Percentiles rank a stretch among this genome's conserved stretches.
Evolutionary conservation across 352 stramenopile species (phyloP).

Genomic region (Lagenidium sp.): DNA sequence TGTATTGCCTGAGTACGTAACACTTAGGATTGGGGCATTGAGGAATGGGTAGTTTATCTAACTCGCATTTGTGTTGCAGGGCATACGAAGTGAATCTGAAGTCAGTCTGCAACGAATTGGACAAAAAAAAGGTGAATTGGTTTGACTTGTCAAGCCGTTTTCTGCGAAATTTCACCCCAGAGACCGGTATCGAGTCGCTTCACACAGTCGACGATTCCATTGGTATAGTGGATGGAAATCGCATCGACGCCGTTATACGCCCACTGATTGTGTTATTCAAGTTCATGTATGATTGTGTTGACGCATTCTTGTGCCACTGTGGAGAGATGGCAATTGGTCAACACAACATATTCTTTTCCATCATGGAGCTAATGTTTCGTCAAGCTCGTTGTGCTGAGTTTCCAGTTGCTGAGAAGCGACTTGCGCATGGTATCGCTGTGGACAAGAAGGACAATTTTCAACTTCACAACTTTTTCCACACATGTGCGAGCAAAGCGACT

Average conservation of each 20-base stretch:
- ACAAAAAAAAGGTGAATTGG: slow-evolving; percentile 39
- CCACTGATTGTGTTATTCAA: slow-evolving; percentile 45
- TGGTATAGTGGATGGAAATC: too few relatives aligned
- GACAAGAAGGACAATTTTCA: too few relatives aligned
- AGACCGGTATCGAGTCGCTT: too few relatives aligned
- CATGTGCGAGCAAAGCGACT: too few relatives aligned
- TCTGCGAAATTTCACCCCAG: background rate
- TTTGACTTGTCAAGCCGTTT: slow-evolving; percentile 23
- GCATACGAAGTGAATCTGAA: slow-evolving; percentile 68
- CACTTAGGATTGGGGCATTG: too few relatives aligned
- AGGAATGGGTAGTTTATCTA: too few relatives aligned
- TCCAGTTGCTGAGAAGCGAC: slow-evolving; percentile 32
- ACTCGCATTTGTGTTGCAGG: slow-evolving; percentile 17
- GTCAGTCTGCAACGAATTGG: slow-evolving; percentile 36
- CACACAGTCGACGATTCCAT: slow-evolving; percentile 27
- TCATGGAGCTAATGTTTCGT: slow-evolving; percentile 70
- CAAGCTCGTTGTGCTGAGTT: slow-evolving; percentile 62
- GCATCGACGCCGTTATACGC: slow-evolving; percentile 5
- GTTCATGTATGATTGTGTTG: slow-evolving; percentile 80
- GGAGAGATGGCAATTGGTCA: slow-evolving; percentile 69
- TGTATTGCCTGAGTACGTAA: slow-evolving; percentile 54
- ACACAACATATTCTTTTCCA: slow-evolving; percentile 60
- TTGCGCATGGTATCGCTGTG: slow-evolving; percentile 2
- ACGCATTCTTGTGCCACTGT: slow-evolving; percentile 67
- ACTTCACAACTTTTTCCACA: too few relatives aligned